These are phyloP conservation scores for Agaricus blazei DNA, from an alignment of 768 basidiomycete species.

Conservation along the genomic window DNA sequence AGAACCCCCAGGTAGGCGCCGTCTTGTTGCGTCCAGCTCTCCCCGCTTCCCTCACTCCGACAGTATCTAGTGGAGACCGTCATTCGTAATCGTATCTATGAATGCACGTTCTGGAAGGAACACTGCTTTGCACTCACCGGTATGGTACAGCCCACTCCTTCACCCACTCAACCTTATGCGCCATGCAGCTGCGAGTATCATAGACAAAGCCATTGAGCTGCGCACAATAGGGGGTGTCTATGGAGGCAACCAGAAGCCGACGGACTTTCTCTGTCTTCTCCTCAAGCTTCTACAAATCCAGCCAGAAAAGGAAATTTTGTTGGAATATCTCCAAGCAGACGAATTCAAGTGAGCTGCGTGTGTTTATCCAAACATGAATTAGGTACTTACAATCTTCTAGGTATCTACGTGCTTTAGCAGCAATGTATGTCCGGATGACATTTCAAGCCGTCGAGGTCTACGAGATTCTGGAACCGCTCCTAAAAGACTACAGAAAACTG, in stretches of 20 bases:
- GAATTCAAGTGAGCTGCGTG: conserved; percentile 87
- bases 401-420: conserved; percentile 90
- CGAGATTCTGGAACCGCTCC: conserved; percentile 87
- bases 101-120: conserved; percentile 95
- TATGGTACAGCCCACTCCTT: conserved; percentile 22
- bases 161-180: neutral
- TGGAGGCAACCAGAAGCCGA: conserved; percentile 84
- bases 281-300: conserved; percentile 95
- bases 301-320: conserved; percentile 93
- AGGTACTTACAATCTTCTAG: conserved; percentile 32
- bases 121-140: conserved; percentile 97
- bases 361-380: neutral
- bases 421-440: conserved; percentile 92
- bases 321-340: conserved; percentile 93
- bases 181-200: conserved; percentile 76
- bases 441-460: conserved; percentile 89
- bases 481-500: conserved; percentile 92
- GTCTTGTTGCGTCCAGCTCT: neutral
- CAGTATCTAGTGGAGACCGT: conserved; percentile 95
- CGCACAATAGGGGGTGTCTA: conserved; percentile 89
- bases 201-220: conserved; percentile 87
- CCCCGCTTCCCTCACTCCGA: conserved; percentile 14
- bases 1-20: conserved; percentile 82
- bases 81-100: conserved; percentile 94
- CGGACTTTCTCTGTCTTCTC: conserved; percentile 87